Base-by-base conservation (phyloP, 1,284 basidiomycete genomes). In the Tilletiaria anomala region DNA sequence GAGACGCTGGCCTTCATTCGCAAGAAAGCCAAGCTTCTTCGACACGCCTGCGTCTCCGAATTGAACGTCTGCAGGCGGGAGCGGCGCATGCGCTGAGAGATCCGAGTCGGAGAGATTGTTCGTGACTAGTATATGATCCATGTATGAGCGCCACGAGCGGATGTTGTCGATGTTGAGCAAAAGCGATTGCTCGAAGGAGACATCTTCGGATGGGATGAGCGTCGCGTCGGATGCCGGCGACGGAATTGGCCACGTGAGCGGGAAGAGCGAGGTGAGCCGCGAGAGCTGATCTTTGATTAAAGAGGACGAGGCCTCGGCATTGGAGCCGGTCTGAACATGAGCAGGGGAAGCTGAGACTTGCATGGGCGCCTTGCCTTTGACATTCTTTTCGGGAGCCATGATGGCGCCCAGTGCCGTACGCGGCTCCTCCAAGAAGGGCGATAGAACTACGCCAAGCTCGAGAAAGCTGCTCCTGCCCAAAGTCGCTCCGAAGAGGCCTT, bases 141-240 rank as follows among this genome's bases (percentile, higher is more conserved):
- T 83, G 56, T 89, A 83, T 1, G 79, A 73, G 75, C 83, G 80
- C 93, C 93, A 97, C 53, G 82, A 78, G 22, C 84, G 78, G 66
- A 89, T 83, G 44, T 89, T 93, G 45, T 77, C 76, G 3, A 86
- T 83, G 69, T 96, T 94, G 49, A 85, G 78, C 23, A 89, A 73
- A n/a, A 97, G 76, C 69, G 97, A 91, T 69, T 97, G 88, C 71
- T 96, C 93, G 33, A 85, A 78, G 48, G 80, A 75, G 24, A 94
- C 68, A 68, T 96, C 88, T 39, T 77, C 73, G 21, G 78, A 69
- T 3, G 79, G 74, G 53, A 96, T 74, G 40, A 96, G 74, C 44
- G 79, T 73, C 14, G 81, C 74, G 59, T 88, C 78, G 2, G 78
- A 82, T 36, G 75, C 70, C 6, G 88, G 87, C 6, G 76, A 80